A percentile compares a stretch with the other conserved stretches of the same genome.
Conservation (phyloP, 768 basidiomycete genomes). For the Amanita pseudoporphyria region DNA sequence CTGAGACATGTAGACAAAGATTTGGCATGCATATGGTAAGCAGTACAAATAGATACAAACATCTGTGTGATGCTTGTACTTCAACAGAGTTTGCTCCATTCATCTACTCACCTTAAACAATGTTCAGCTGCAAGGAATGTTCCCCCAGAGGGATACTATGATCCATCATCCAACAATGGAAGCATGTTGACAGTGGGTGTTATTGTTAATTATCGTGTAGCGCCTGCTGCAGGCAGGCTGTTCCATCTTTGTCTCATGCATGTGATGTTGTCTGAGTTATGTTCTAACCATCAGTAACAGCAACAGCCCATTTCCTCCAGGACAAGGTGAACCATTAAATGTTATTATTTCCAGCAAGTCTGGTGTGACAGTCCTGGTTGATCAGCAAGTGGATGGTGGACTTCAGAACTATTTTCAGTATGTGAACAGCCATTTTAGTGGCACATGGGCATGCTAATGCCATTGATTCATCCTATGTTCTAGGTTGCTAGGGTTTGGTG, state of each 20-base stretch:
- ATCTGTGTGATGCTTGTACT: too few relatives aligned
- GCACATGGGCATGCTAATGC: not conserved
- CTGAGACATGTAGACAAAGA: too few relatives aligned
- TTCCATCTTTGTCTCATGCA: not conserved
- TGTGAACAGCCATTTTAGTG: slow-evolving; percentile 18
- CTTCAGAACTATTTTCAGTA: slow-evolving; percentile 77
- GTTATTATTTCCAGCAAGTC: slow-evolving; percentile 72
- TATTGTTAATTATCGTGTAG: not conserved
- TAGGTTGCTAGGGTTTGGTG: slow-evolving; percentile 63
- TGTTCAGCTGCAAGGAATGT: slow-evolving; percentile 21
- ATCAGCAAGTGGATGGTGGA: slow-evolving; percentile 54
- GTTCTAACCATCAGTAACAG: slow-evolving; percentile 20
- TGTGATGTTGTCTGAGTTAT: not conserved
- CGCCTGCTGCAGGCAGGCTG: not conserved
- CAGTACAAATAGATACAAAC: too few relatives aligned
- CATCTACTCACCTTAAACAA: not conserved
- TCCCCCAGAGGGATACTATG: slow-evolving; percentile 49
- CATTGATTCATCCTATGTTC: not conserved
- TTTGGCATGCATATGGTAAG: too few relatives aligned
- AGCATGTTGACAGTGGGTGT: slow-evolving; percentile 60
- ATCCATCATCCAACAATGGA: slow-evolving; percentile 49
- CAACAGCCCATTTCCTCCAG: slow-evolving; percentile 50
- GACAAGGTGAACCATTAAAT: slow-evolving; percentile 84
- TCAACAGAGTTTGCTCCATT: not conserved
- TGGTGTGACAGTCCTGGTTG: slow-evolving; percentile 55